phyloP scores from a whole-genome alignment of 257 asterid species.

The Plantago major region DNA sequence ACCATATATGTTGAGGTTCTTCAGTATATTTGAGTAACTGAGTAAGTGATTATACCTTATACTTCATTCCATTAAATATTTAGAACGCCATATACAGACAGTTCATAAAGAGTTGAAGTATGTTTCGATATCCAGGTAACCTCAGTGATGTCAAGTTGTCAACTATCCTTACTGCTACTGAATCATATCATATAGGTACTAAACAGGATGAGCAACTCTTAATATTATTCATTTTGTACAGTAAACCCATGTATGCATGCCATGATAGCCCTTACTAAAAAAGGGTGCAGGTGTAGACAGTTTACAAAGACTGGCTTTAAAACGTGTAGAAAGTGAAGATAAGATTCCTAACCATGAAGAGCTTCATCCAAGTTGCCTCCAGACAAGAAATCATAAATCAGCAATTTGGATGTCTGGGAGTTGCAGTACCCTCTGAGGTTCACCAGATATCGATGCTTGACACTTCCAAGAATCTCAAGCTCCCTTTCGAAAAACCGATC shows the following conservation, averaged over 20 bases:
- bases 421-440: conserved; percentile 92
- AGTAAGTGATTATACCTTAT: too few species aligned
- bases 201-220: neutral
- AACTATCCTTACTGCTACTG: conserved; percentile 10
- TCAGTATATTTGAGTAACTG: too few species aligned
- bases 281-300: too few species aligned
- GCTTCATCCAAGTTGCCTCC: conserved; percentile 95
- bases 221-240: too few species aligned
- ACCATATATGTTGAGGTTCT: too few species aligned
- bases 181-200: neutral
- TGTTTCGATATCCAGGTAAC: too few species aligned
- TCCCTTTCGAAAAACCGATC: conserved; percentile 88
- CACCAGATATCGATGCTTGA: conserved; percentile 76
- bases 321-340: conserved; percentile 10
- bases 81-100: too few species aligned
- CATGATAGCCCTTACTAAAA: neutral
- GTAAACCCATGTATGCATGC: conserved; percentile 10
- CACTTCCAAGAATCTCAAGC: conserved; percentile 94
- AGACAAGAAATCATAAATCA: conserved; percentile 72
- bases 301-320: neutral
- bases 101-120: too few species aligned
- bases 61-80: too few species aligned
- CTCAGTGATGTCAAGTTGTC: neutral
- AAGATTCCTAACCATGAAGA: conserved; percentile 54
- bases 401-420: conserved; percentile 72